These are phyloP conservation scores for Phytopythium delawarense DNA, from an alignment of 352 stramenopile species.

Conservation along the genomic window DNA sequence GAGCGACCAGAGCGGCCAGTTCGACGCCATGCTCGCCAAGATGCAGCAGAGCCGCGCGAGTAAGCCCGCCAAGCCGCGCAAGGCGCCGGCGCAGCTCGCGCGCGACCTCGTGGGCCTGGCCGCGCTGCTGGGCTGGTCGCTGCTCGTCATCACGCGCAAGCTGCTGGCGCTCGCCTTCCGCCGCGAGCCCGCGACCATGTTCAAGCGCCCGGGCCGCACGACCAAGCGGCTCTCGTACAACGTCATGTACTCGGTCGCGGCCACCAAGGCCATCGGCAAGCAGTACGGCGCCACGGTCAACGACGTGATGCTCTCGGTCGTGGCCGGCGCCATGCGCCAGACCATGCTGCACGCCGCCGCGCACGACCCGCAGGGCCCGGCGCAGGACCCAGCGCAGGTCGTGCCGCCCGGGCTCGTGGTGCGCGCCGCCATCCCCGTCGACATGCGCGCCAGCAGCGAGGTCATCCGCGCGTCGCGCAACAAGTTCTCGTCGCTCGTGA, in stretches of 20 bases:
- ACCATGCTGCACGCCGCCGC: constrained; percentile 42
- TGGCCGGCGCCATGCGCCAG: constrained; percentile 72
- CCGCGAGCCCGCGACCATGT: constrained; percentile 53
- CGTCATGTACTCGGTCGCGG: constrained; percentile 65
- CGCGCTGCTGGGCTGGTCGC: constrained; percentile 45
- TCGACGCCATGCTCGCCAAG: constrained; percentile 60
- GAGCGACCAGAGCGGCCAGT: constrained; percentile 65
- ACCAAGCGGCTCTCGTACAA: constrained; percentile 67
- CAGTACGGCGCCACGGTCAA: constrained; percentile 65
- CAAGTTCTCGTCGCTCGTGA: constrained; percentile 73
- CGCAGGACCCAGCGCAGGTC: neutral
- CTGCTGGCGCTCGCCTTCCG: constrained; percentile 41
- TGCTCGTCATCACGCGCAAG: constrained; percentile 54
- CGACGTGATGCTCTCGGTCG: constrained; percentile 76
- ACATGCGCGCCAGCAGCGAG: constrained; percentile 72
- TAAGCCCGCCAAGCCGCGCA: constrained; percentile 18
- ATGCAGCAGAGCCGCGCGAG: constrained; percentile 24
- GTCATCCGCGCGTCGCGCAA: constrained; percentile 60
- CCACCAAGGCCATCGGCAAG: constrained; percentile 73
- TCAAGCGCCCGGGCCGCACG: constrained; percentile 56
- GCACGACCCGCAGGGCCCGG: neutral
- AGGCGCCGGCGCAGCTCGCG: constrained; percentile 15
- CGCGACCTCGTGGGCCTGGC: constrained; percentile 26
- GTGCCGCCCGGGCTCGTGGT: constrained; percentile 49
- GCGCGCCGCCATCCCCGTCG: constrained; percentile 68